Percentiles rank a stretch among this genome's conserved stretches.
These are phyloP conservation scores for Tetrahymena elliotti DNA, from an alignment of 73 alveolate species.

Conservation along the genomic window DNA sequence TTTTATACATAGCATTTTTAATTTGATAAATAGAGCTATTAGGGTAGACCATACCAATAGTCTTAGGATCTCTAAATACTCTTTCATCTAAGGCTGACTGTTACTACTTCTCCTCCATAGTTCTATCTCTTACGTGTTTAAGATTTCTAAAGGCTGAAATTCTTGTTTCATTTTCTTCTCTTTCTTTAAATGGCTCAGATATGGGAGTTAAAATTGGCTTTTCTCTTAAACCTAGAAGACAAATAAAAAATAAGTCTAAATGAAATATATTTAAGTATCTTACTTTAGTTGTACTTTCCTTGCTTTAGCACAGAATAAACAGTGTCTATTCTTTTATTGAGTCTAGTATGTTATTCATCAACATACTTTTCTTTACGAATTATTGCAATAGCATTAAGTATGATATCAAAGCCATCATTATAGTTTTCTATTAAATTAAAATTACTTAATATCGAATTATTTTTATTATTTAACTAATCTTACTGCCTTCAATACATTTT, in stretches of 20 bases:
- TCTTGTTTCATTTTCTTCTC: background rate
- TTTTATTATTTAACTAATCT: background rate
- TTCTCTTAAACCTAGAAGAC: background rate
- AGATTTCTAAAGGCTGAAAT: background rate
- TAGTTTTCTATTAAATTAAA: background rate
- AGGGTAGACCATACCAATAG: background rate
- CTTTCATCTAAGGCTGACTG: background rate
- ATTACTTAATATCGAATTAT: background rate
- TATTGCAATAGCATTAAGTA: background rate
- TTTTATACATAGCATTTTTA: background rate
- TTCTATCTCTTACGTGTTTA: background rate
- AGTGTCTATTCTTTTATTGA: background rate
- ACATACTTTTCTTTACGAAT: background rate
- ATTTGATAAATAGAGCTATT: background rate
- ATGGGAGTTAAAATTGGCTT: background rate
- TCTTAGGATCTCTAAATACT: background rate
- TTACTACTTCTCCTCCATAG: background rate
- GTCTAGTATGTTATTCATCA: background rate
- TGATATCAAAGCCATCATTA: background rate
- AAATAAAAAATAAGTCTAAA: background rate
- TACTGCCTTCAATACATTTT: background rate
- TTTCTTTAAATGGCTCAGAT: background rate
- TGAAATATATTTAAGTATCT: background rate
- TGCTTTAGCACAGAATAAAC: background rate
- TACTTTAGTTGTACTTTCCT: background rate